phyloP scores from a whole-genome alignment of 768 basidiomycete genomes.

The Auricularia sp. region DNA sequence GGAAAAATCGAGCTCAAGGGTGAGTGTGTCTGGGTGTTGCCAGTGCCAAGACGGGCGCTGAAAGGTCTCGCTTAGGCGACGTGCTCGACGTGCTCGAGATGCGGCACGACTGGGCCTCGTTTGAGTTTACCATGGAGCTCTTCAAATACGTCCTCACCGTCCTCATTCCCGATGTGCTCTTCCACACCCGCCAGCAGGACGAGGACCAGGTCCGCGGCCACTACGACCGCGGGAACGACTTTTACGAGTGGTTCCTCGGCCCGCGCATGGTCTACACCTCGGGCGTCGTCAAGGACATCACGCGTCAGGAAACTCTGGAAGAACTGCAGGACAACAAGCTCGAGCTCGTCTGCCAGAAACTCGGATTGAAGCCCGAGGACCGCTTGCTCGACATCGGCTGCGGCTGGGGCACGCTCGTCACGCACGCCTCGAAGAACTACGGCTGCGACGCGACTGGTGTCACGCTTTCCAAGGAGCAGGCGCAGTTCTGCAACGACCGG shows the following conservation, averaged over 20 bases:
- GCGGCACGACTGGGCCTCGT: constrained; percentile 91
- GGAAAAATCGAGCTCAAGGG: constrained; percentile 95
- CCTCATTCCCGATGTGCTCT: constrained; percentile 86
- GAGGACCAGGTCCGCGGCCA: constrained; percentile 92
- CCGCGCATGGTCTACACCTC: constrained; percentile 97
- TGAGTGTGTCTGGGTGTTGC: constrained; percentile 22
- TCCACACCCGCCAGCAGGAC: constrained; percentile 86
- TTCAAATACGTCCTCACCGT: constrained; percentile 88
- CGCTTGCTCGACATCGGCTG: constrained; percentile 77
- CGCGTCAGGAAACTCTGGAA: constrained; percentile 73
- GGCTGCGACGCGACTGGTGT: constrained; percentile 94
- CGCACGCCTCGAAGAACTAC: constrained; percentile 95
- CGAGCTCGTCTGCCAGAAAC: constrained; percentile 87
- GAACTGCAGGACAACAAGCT: constrained; percentile 98
- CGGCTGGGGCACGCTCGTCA: constrained; percentile 93
- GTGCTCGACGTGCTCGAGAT: constrained; percentile 89
- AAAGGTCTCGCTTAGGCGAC: constrained; percentile 49
- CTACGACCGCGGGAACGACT: constrained; percentile 96
- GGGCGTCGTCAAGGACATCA: constrained; percentile 68
- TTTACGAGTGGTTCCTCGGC: constrained; percentile 93
- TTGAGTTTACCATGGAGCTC: constrained; percentile 81
- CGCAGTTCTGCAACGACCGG: constrained; percentile 83
- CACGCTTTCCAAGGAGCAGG: constrained; percentile 84
- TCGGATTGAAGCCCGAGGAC: constrained; percentile 80
- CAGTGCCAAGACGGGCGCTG: not conserved